These are phyloP conservation scores for Neurospora sp. DNA, from an alignment of 495 filamentous ascomycete species.

Conservation along the genomic window DNA sequence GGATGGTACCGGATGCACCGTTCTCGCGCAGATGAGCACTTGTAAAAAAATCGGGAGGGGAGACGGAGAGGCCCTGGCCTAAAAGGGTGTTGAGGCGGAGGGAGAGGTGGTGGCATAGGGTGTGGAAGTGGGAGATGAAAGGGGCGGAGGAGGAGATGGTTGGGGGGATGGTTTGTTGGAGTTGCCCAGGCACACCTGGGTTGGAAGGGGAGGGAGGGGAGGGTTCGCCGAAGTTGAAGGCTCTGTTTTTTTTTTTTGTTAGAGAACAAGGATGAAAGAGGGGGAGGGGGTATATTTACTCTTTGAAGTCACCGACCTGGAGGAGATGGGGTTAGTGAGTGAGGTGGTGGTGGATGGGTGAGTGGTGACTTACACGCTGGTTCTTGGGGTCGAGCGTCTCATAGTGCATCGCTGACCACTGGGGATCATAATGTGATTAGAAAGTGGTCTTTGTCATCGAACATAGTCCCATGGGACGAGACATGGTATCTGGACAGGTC, in stretches of 20 bases:
- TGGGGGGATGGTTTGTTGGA: conserved; percentile 70
- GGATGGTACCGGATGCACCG: conserved; percentile 58
- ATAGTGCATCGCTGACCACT: conserved; percentile 77
- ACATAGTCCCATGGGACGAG: not conserved
- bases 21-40: conserved; percentile 50
- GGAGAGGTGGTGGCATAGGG: conserved; percentile 63
- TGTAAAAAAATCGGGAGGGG: conserved; percentile 54
- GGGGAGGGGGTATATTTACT: too few species aligned
- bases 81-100: conserved; percentile 62
- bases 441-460: not conserved
- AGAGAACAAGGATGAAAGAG: too few species aligned
- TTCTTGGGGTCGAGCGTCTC: conserved; percentile 80
- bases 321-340: not conserved
- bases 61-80: conserved; percentile 54
- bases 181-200: too few species aligned
- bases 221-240: conserved; percentile 75
- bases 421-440: not conserved
- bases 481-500: not conserved
- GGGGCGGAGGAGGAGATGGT: conserved; percentile 44
- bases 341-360: not conserved
- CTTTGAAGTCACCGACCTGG: conserved; percentile 85
- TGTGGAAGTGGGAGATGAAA: conserved; percentile 53
- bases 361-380: conserved; percentile 50
- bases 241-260: too few species aligned
- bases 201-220: too few species aligned